These are phyloP conservation scores for Sporothrix protearum DNA, from an alignment of 2,329 filamentous ascomycete species.

Conservation along the genomic window DNA sequence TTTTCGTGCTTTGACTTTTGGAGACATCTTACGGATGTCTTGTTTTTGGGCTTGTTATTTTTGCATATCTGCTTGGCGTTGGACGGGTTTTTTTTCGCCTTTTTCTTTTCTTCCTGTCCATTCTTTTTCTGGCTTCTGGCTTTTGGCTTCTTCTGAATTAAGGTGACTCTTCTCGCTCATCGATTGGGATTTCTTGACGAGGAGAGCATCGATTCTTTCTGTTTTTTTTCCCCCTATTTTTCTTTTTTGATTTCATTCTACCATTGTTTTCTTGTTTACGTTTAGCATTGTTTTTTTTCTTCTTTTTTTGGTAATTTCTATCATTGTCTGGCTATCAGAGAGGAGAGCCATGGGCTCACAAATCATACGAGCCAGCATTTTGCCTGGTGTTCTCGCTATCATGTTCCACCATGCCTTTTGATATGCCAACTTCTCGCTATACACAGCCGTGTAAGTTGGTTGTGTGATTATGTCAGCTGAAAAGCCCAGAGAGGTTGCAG, in stretches of 20 bases:
- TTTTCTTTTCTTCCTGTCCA: neutral
- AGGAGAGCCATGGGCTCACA: neutral
- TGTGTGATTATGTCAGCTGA: neutral
- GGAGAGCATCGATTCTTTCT: neutral
- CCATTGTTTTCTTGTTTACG: neutral
- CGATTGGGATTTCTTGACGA: constrained; percentile 6
- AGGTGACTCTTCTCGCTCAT: neutral
- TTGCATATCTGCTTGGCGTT: constrained; percentile 17
- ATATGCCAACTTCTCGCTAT: neutral
- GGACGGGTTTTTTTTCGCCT: neutral
- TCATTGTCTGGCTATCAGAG: neutral
- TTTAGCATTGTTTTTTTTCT: too few species aligned
- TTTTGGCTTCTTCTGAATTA: too few species aligned
- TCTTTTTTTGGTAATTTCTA: too few species aligned
- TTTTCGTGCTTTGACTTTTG: neutral
- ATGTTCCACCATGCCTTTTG: neutral
- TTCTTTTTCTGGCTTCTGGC: neutral
- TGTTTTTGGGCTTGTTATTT: neutral
- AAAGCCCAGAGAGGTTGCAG: too few species aligned
- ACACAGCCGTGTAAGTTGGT: neutral
- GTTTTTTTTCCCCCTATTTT: neutral
- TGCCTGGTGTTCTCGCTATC: neutral
- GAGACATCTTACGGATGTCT: constrained; percentile 5
- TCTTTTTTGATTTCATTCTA: neutral
- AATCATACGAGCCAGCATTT: neutral